Base-by-base conservation (phyloP, 2,329 filamentous ascomycete species). In the Colletotrichum tropicale region DNA sequence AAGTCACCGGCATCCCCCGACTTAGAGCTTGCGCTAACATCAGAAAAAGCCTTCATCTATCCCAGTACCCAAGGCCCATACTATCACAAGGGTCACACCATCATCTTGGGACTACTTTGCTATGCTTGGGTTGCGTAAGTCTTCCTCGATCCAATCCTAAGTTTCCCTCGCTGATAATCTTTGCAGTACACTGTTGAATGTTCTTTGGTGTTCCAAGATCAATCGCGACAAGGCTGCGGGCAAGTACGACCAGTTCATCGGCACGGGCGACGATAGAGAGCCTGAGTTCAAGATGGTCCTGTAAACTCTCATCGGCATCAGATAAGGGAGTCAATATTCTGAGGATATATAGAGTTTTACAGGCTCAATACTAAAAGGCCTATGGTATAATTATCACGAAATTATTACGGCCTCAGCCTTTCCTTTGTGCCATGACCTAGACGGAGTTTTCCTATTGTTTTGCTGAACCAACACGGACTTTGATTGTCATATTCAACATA, bases 61-160 rank as follows among this genome's bases (percentile, higher is more conserved):
- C 91, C 91, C 4, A 87, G 86, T 65, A 81, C 79, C 0, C 86
- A 94, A 67, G 88, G 86, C 1, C 91, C 92, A 1, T 85, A 88
- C 68, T 94, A 91, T 74, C 89, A 91, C 76, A 86, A 87, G 60
- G 92, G 92, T 3, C 93, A 94, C 80, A 91, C 89, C 0, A 87
- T 93, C 13, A 87, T 94, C 32, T 79, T 94, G 30, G 88, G 91
- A 0, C 79, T 94, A 26, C 79, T 94, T 58, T 90, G 91, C 52
- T 90, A 87, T 78, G 89, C 91, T 5, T 94, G 92, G 92, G 87
- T 92, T 62, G 84, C 92, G 91, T 93, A 83, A 87, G 91, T 88
- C 61, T 26, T 4, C 9, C 26, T 58, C 6, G 55, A 18, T 26
- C 15, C 15, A 28, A 16, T 48, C n/a, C 6, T 21, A 1, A 21